Evolutionary conservation across 352 stramenopile genomes (phyloP).

Genomic region (Plasmopara muralis): DNA sequence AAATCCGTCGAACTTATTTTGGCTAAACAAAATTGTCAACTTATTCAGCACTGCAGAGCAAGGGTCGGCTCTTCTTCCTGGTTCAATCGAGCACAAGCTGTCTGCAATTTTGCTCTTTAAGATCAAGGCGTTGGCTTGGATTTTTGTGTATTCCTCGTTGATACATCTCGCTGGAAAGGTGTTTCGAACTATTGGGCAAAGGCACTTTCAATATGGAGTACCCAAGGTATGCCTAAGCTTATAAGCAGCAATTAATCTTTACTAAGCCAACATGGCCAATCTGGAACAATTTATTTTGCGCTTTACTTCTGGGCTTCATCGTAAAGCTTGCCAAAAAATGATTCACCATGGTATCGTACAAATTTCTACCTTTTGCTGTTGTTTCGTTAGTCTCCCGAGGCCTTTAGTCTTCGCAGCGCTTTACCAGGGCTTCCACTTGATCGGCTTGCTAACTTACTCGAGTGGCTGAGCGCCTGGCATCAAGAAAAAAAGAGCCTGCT

Average conservation of each 20-base stretch:
- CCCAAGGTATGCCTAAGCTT: conserved; percentile 6
- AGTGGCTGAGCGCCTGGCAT: not conserved
- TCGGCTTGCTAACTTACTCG: not conserved
- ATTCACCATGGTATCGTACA: no score
- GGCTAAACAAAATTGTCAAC: conserved; percentile 6
- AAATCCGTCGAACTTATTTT: conserved; percentile 1
- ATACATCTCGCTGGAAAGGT: not conserved
- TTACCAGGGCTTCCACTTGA: not conserved
- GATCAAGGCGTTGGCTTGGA: not conserved
- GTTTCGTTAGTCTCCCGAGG: no score
- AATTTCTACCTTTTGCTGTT: no score
- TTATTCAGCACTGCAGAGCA: conserved; percentile 2
- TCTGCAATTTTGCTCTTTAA: not conserved
- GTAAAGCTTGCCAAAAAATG: no score
- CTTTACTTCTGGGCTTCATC: no score
- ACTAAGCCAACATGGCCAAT: conserved; percentile 5
- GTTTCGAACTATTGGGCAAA: not conserved
- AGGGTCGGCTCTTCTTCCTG: not conserved
- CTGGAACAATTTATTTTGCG: conserved; percentile 3
- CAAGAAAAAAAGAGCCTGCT: not conserved
- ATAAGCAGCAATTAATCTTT: conserved; percentile 1
- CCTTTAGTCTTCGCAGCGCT: no score
- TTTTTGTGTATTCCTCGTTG: conserved; percentile 7
- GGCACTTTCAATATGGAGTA: conserved; percentile 2
- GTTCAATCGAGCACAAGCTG: conserved; percentile 2